Base-by-base conservation (phyloP, 352 stramenopile genomes). In the Phytophthora cajani region DNA sequence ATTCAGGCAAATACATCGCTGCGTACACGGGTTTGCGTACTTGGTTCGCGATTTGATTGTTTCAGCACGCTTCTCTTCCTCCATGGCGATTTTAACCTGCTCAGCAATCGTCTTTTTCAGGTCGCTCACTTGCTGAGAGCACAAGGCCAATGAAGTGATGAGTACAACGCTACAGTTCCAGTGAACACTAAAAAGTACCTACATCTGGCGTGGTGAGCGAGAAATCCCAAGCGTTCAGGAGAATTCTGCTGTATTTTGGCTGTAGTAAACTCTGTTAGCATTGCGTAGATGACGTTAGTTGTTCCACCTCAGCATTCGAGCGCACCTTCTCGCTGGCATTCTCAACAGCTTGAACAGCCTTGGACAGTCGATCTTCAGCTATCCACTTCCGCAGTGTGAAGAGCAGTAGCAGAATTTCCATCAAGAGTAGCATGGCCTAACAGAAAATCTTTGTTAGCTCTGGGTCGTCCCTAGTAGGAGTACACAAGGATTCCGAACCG, bases 191-290 rank as follows among this genome's bases (percentile, higher is more conserved):
- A 23, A 51, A 7, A 6, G n/a, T 30, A 61, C 72, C 32, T 36
- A 90, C 85, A 69, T 90, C 72, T 19, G 44, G 19, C 0, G 79
- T 82, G 14, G 71, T 79, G 3, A 84, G 49, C 2, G 77, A 81
- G 59, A 90, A 88, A 57, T 95, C 87, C 87, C 87, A 95, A 7
- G 81, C 85, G 58, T 94, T 94, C 10, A 94, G 33, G 3, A 92
- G 52, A 14, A 90, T 77, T 25, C 84, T 78, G 47, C 79, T 78
- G 63, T 90, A 93, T 54, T 78, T 88, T 11, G 78, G 81, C 77
- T 92, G 58, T 6, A 58, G 14, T 23, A 73, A 6, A n/a, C 33
- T 42, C 17, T 19, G 30, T 46, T 61, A 23, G 42, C 9, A 42
- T 47, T 46, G 3, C n/a, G 42, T 30, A 40, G 16, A 32, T 23